phyloP scores from a whole-genome alignment of 164 flowering plant species.

The Chimonanthus praecox region DNA sequence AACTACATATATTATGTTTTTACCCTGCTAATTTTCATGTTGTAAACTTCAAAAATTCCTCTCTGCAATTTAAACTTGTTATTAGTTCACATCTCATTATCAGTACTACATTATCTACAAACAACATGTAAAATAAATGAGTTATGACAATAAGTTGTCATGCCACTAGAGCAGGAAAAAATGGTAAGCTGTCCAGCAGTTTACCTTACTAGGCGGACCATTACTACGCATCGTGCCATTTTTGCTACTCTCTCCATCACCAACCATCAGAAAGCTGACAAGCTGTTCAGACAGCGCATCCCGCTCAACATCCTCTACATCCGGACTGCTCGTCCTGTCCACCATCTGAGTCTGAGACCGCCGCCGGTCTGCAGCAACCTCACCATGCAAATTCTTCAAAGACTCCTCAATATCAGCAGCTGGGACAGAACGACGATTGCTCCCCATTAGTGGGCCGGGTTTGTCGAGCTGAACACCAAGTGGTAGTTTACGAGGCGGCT shows the following conservation, averaged over 20 bases:
- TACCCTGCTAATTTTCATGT: too few species aligned
- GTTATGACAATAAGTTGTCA: too few species aligned
- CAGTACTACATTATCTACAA: too few species aligned
- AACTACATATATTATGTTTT: too few species aligned
- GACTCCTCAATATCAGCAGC: slow-evolving; percentile 47
- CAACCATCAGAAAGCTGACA: slow-evolving; percentile 33
- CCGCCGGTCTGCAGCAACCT: slow-evolving; percentile 17
- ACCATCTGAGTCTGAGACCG: background rate
- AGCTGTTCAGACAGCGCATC: slow-evolving; percentile 44
- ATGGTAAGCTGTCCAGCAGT: background rate
- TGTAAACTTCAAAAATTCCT: too few species aligned
- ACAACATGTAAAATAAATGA: too few species aligned
- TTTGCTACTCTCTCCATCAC: slow-evolving; percentile 38
- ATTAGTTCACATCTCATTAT: too few species aligned
- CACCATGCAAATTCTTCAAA: slow-evolving; percentile 23
- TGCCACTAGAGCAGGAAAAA: too few species aligned
- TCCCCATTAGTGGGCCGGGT: slow-evolving; percentile 55
- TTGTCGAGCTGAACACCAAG: slow-evolving; percentile 51
- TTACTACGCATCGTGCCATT: slow-evolving; percentile 25
- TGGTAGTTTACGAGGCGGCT: slow-evolving; percentile 8
- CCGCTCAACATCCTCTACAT: slow-evolving; percentile 11
- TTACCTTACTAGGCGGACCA: slow-evolving; percentile 49
- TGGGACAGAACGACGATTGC: slow-evolving; percentile 45
- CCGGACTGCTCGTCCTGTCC: slow-evolving; percentile 11
- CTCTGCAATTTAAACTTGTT: too few species aligned